A percentile compares a stretch with the other conserved stretches of the same genome.
These are phyloP conservation scores for Mycena galopus DNA, from an alignment of 768 basidiomycete genomes.

Conservation along the genomic window DNA sequence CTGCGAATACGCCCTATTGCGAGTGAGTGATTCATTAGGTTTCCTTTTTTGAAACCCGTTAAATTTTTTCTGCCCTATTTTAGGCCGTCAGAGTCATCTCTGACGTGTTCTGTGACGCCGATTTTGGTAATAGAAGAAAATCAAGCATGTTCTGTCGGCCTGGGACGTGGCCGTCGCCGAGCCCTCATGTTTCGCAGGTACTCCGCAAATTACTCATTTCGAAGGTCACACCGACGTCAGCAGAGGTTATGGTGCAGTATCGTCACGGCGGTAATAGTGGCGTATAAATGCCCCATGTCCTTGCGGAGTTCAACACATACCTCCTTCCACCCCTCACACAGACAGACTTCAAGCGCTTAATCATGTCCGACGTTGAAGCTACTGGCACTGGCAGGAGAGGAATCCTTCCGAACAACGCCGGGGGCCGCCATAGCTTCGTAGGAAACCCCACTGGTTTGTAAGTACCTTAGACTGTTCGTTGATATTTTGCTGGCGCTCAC, in stretches of 20 bases:
- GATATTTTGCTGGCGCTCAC: constrained; percentile 7
- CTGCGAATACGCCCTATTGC: too few relatives aligned
- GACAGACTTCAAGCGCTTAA: constrained; percentile 17
- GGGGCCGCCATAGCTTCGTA: constrained; percentile 9
- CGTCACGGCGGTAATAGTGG: constrained; percentile 2
- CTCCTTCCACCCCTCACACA: constrained; percentile 12
- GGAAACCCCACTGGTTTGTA: constrained; percentile 26
- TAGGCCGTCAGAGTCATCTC: too few relatives aligned
- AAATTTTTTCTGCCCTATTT: too few relatives aligned
- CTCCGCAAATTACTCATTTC: constrained; percentile 22
- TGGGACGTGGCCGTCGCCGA: constrained; percentile 10
- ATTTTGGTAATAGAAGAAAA: too few relatives aligned
- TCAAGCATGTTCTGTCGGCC: too few relatives aligned
- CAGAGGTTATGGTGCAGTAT: too few relatives aligned
- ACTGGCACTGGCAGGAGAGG: constrained; percentile 14
- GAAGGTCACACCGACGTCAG: constrained; percentile 16
- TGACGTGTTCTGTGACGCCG: too few relatives aligned
- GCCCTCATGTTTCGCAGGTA: constrained; percentile 6
- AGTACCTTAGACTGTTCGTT: constrained; percentile 12
- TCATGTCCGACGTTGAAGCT: constrained; percentile 27
- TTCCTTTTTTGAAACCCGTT: too few relatives aligned
- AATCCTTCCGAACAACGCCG: too few relatives aligned
- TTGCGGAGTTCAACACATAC: background rate
- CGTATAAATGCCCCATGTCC: constrained; percentile 1
- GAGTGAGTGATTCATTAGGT: background rate